Evolutionary conservation across 2,329 filamentous ascomycete genomes (phyloP).

Genomic region (Ascochyta fabae): DNA sequence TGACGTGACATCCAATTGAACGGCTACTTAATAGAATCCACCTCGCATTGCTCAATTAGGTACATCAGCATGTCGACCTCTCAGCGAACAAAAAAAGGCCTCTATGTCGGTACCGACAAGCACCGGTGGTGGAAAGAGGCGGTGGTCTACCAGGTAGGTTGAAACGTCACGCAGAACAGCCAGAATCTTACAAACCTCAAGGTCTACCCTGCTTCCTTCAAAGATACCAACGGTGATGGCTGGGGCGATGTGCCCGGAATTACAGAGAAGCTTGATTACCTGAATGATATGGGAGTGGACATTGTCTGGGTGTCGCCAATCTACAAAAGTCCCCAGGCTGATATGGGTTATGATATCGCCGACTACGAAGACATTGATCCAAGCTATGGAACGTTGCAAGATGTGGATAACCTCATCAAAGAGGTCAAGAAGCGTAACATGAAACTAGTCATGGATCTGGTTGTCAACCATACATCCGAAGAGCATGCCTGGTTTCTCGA

Average conservation of each 20-base stretch:
- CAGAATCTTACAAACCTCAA: conserved; percentile 22
- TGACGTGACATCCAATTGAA: conserved; percentile 8
- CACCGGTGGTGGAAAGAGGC: conserved; percentile 66
- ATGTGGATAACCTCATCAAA: conserved; percentile 48
- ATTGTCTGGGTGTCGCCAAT: conserved; percentile 51
- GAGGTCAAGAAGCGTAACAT: conserved; percentile 46
- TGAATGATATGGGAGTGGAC: conserved; percentile 56
- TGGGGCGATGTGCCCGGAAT: conserved; percentile 64
- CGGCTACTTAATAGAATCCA: conserved; percentile 4
- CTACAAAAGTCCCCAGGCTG: conserved; percentile 54
- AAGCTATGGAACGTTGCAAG: conserved; percentile 48
- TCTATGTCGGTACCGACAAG: conserved; percentile 43
- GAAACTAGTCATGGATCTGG: conserved; percentile 51
- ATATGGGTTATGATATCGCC: conserved; percentile 52
- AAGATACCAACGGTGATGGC: conserved; percentile 63
- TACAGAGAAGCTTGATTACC: conserved; percentile 62
- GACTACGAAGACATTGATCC: conserved; percentile 51
- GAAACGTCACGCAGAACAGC: neutral
- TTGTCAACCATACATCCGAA: conserved; percentile 51
- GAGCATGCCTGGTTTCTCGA: conserved; percentile 65
- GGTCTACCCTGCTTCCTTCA: conserved; percentile 66
- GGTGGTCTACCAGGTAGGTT: conserved; percentile 60
- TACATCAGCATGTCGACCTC: conserved; percentile 2
- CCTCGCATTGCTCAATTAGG: neutral
- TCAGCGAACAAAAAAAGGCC: conserved; percentile 20